A percentile compares a stretch with the other conserved stretches of the same genome.
phyloP scores from a whole-genome alignment of 495 filamentous ascomycete genomes.

The Rhypophila decipiens region DNA sequence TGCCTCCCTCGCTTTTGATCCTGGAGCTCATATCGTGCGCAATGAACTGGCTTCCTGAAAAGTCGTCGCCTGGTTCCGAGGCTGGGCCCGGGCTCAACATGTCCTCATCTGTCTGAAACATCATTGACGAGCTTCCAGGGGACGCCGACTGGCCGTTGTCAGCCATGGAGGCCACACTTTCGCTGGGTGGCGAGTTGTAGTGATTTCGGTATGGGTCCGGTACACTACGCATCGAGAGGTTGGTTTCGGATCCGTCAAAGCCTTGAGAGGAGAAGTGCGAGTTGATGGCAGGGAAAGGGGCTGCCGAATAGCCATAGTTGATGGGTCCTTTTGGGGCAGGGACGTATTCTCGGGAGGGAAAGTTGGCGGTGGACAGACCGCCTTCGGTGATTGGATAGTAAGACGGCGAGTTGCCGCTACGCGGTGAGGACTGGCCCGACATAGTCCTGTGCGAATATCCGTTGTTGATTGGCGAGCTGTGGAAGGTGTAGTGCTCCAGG shows the following conservation, averaged over 20 bases:
- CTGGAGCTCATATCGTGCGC: too few species aligned
- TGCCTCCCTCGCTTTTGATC: slow-evolving; percentile 6
- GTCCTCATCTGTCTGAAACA: slow-evolving; percentile 9
- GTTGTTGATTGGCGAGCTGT: slow-evolving; percentile 12
- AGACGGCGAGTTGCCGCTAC: slow-evolving; percentile 23
- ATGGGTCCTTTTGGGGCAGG: not conserved
- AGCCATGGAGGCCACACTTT: slow-evolving; percentile 1
- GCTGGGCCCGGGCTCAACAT: slow-evolving; percentile 2
- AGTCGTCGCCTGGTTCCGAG: slow-evolving; percentile 3
- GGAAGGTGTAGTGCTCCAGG: slow-evolving; percentile 22
- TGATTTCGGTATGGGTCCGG: slow-evolving; percentile 10
- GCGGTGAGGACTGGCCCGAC: slow-evolving; percentile 21
- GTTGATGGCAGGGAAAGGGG: slow-evolving; percentile 8
- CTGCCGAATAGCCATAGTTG: slow-evolving; percentile 3
- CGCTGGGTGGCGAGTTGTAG: slow-evolving; percentile 1
- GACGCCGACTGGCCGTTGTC: slow-evolving; percentile 11
- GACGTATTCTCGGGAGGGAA: not conserved
- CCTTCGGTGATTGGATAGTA: slow-evolving; percentile 18
- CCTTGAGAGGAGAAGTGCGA: not conserved
- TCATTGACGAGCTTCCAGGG: slow-evolving; percentile 16
- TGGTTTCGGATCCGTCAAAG: slow-evolving; percentile 7
- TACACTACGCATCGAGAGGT: slow-evolving; percentile 8
- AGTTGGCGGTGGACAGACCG: not conserved
- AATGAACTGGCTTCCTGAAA: too few species aligned
- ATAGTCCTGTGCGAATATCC: slow-evolving; percentile 7